phyloP scores from a whole-genome alignment of 805 yeast species.

The Candida palmyrensis region DNA sequence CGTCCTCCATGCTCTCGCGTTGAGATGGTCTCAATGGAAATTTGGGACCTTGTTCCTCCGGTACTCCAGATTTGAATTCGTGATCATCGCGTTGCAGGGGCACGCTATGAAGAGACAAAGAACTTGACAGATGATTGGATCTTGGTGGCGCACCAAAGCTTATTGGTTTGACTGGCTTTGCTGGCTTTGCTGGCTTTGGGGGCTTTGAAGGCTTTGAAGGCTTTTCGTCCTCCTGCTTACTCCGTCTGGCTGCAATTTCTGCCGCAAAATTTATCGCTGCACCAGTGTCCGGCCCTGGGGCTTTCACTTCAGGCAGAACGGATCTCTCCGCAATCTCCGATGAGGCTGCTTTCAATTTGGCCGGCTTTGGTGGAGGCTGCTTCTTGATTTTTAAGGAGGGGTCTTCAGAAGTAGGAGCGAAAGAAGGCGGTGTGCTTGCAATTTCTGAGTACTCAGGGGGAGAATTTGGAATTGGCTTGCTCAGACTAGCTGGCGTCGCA shows the following conservation, averaged over 20 bases:
- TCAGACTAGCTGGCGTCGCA: constrained; percentile 2
- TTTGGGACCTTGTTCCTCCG: no score
- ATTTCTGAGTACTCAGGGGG: constrained; percentile 2
- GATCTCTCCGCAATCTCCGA: no score
- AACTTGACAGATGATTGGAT: no score
- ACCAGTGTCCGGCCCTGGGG: constrained; percentile 3
- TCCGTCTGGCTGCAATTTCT: constrained; percentile 16
- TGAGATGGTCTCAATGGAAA: no score
- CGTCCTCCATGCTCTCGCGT: no score
- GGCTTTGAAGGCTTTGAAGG: constrained; percentile 16
- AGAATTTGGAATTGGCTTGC: no score
- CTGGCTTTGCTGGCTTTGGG: constrained; percentile 8
- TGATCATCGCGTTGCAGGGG: no score
- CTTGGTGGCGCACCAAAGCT: no score
- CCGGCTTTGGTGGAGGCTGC: constrained; percentile 41
- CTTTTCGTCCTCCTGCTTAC: constrained; percentile 1
- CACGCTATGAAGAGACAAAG: no score
- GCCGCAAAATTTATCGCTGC: constrained; percentile 22
- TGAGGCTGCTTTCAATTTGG: constrained; percentile 20
- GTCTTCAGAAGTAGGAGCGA: background rate
- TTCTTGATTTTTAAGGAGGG: constrained; percentile 15
- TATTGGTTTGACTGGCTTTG: no score
- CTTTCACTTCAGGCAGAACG: constrained; percentile 2
- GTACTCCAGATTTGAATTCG: no score
- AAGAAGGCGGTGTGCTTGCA: background rate